Evolutionary conservation across 345 rosid species (phyloP).

Genomic region (Punica granatum): DNA sequence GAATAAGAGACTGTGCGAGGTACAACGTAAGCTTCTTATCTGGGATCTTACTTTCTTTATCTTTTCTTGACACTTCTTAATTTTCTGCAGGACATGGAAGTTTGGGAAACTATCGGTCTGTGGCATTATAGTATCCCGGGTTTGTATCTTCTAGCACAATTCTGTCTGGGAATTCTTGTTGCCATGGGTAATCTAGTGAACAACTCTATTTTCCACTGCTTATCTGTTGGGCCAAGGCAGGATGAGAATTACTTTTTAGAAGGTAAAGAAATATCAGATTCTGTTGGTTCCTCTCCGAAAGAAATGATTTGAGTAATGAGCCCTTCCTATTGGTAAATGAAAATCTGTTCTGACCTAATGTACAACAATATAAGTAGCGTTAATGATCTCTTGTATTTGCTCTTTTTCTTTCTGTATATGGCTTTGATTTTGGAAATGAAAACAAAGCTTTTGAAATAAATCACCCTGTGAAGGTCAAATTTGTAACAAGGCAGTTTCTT

Average conservation of each 20-base stretch:
- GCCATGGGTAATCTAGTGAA: constrained; percentile 40
- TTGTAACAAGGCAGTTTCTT: background rate
- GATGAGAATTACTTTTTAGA: constrained; percentile 18
- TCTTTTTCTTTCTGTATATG: background rate
- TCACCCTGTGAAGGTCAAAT: background rate
- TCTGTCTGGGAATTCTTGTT: constrained; percentile 36
- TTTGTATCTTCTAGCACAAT: constrained; percentile 40
- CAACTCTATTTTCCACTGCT: constrained; percentile 28
- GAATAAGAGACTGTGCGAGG: constrained; percentile 25
- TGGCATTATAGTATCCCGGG: constrained; percentile 44
- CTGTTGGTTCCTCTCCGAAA: no score
- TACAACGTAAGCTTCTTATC: constrained; percentile 3
- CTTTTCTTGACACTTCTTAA: background rate
- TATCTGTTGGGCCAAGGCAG: constrained; percentile 22
- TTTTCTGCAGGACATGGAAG: constrained; percentile 31
- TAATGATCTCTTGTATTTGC: background rate
- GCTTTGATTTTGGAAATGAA: background rate
- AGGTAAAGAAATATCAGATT: constrained; percentile 16
- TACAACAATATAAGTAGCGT: background rate
- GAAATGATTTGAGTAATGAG: no score
- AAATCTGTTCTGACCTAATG: background rate
- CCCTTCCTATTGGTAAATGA: no score
- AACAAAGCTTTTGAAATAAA: background rate
- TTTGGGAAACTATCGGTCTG: constrained; percentile 40
- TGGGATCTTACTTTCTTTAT: constrained; percentile 1